Conservation (phyloP, 2,329 filamentous ascomycete genomes). For the Beauveria asiatica region DNA sequence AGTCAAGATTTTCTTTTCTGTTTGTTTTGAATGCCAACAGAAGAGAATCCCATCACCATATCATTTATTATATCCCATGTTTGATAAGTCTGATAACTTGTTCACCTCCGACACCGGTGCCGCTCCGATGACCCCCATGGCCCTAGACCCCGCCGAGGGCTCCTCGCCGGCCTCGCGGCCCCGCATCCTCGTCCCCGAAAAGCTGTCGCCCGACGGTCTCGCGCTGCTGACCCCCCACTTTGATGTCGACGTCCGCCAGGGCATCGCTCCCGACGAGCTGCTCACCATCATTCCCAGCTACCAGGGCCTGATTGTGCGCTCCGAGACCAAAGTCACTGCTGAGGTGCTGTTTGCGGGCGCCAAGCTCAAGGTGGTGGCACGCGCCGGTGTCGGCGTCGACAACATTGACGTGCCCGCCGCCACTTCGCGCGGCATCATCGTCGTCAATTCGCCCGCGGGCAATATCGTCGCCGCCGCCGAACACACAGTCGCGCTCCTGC, state of each 20-base stretch:
- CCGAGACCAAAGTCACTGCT: conserved; percentile 72
- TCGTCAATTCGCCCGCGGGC: conserved; percentile 70
- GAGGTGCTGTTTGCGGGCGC: conserved; percentile 57
- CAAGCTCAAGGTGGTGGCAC: conserved; percentile 67
- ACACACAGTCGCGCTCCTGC: conserved; percentile 65
- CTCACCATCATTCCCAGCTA: conserved; percentile 60
- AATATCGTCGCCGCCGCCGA: conserved; percentile 77
- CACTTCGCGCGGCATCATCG: conserved; percentile 65
- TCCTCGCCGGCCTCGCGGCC: conserved; percentile 18
- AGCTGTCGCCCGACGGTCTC: conserved; percentile 70
- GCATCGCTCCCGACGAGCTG: conserved; percentile 54
- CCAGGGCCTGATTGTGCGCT: conserved; percentile 70
- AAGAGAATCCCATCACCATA: neutral
- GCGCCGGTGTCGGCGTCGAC: conserved; percentile 75
- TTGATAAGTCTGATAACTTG: neutral
- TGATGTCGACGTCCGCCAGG: conserved; percentile 60
- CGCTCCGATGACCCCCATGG: conserved; percentile 17
- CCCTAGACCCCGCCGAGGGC: neutral
- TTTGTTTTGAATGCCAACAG: too few relatives aligned
- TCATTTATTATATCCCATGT: neutral
- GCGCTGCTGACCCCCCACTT: conserved; percentile 57
- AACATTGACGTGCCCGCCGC: conserved; percentile 71
- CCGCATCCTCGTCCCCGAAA: conserved; percentile 66
- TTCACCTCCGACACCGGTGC: neutral
- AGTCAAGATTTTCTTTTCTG: neutral